Percentiles rank a stretch among this genome's conserved stretches.
These are phyloP conservation scores for Phytophthora hibernalis DNA, from an alignment of 352 stramenopile genomes.

Conservation along the genomic window DNA sequence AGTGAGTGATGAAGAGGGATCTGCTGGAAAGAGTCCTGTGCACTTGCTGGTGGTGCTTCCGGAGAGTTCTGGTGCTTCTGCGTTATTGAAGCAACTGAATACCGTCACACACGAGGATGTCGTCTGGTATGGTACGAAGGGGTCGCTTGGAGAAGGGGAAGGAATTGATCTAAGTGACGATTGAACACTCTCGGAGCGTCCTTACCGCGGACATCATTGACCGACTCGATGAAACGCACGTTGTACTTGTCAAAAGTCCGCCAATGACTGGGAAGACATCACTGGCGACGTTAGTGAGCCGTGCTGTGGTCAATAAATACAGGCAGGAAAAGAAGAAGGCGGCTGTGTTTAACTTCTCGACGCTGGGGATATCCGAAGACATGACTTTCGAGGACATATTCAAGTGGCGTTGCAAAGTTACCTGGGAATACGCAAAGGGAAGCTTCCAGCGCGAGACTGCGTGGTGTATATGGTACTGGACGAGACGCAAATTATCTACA, in stretches of 20 bases:
- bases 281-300: conserved; percentile 7
- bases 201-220: conserved; percentile 10
- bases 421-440: not conserved
- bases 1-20: no score
- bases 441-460: not conserved
- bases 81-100: conserved; percentile 8
- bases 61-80: not conserved
- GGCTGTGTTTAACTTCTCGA: conserved; percentile 12
- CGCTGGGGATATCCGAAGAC: not conserved
- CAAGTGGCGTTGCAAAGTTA: not conserved
- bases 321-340: no score
- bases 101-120: not conserved
- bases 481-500: conserved; percentile 7
- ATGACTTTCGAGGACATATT: conserved; percentile 7
- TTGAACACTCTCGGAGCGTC: conserved; percentile 18
- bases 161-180: conserved; percentile 3
- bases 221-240: conserved; percentile 12
- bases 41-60: conserved; percentile 6
- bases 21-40: not conserved
- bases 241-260: conserved; percentile 8
- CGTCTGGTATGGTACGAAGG: not conserved
- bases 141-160: not conserved
- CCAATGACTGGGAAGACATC: conserved; percentile 15
- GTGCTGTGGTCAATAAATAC: not conserved
- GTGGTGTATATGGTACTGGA: conserved; percentile 18